Conservation (phyloP, 1,284 basidiomycete species). For the Ceratobasidium sp. region DNA sequence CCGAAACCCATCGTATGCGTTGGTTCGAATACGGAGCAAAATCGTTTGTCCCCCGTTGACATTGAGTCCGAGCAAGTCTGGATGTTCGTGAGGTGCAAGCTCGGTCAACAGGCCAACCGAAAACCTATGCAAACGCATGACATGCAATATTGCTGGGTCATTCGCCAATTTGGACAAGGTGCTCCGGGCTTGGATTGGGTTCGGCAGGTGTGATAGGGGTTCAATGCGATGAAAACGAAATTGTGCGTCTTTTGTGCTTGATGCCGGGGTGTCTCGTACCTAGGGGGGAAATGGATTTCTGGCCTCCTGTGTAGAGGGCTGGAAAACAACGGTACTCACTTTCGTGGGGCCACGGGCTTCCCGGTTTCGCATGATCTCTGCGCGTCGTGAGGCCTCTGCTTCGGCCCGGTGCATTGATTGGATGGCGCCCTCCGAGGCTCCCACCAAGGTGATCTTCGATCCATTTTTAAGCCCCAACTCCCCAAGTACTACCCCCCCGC, state of each 20-base stretch:
- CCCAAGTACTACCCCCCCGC: constrained; percentile 51
- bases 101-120: constrained; percentile 71
- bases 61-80: constrained; percentile 73
- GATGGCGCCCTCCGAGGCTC: constrained; percentile 65
- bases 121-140: constrained; percentile 72
- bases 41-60: constrained; percentile 57
- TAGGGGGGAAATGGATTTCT: constrained; percentile 1
- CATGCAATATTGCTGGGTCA: constrained; percentile 70
- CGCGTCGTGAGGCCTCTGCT: constrained; percentile 61
- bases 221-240: constrained; percentile 69
- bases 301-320: constrained; percentile 48
- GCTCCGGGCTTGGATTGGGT: constrained; percentile 61
- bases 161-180: constrained; percentile 64
- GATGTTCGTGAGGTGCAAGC: constrained; percentile 75
- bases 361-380: constrained; percentile 65
- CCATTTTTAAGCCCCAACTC: constrained; percentile 67
- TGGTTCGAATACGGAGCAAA: constrained; percentile 70
- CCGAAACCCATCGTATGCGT: constrained; percentile 72
- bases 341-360: constrained; percentile 64
- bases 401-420: constrained; percentile 62
- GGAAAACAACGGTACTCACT: constrained; percentile 53
- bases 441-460: constrained; percentile 69
- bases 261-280: constrained; percentile 45
- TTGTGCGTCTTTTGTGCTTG: constrained; percentile 52
- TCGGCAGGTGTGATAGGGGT: constrained; percentile 67